Conservation (phyloP, 495 filamentous ascomycete species). For the Corynascus novoguineensis region DNA sequence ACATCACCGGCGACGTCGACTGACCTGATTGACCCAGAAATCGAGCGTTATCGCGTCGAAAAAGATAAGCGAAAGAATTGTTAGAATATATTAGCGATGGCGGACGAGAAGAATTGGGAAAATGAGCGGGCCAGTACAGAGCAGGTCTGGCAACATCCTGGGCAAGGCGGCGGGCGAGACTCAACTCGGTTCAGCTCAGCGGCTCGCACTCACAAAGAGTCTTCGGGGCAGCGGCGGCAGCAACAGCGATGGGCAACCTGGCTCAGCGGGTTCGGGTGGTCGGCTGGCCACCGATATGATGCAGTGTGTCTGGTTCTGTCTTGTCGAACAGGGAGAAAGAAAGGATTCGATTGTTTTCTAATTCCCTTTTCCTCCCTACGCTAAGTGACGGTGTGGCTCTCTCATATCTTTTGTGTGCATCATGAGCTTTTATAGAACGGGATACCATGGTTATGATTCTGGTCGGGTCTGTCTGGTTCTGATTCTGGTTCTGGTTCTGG, state of each 20-base stretch:
- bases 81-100: slow-evolving; percentile 1
- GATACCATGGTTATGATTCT: slow-evolving; percentile 16
- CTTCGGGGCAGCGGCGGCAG: background rate
- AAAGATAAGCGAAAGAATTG: background rate
- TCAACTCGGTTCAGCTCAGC: background rate
- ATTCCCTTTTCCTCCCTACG: slow-evolving; percentile 9
- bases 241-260: too few species aligned
- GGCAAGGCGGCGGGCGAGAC: background rate
- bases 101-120: too few species aligned
- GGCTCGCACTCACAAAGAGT: background rate
- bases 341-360: background rate
- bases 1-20: background rate
- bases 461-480: background rate
- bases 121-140: too few species aligned
- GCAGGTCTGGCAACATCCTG: too few species aligned
- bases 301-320: background rate
- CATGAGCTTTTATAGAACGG: slow-evolving; percentile 22
- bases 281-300: background rate
- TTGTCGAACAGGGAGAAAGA: background rate
- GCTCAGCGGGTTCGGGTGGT: background rate
- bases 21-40: background rate
- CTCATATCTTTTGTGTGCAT: slow-evolving; percentile 16
- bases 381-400: background rate
- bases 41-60: background rate
- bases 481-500: slow-evolving; percentile 8